Percentiles rank a stretch among this genome's conserved stretches.
These are phyloP conservation scores for Ascoidea rubescens DNA, from an alignment of 805 yeast genomes.

Conservation along the genomic window DNA sequence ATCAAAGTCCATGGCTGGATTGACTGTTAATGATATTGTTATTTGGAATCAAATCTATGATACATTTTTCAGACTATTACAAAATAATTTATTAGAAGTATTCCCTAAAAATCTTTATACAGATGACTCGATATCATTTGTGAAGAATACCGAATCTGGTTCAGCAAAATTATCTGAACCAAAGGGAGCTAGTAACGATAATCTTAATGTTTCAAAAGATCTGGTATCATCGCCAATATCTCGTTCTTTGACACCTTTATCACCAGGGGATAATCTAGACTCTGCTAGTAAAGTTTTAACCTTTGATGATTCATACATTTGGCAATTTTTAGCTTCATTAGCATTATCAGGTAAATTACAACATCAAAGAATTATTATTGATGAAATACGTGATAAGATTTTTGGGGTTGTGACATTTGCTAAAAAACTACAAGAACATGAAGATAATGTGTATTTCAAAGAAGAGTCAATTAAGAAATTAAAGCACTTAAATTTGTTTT, in stretches of 20 bases:
- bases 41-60: slow-evolving; percentile 78
- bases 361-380: slow-evolving; percentile 88
- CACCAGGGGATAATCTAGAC: slow-evolving; percentile 4
- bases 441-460: slow-evolving; percentile 18
- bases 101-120: slow-evolving; percentile 26
- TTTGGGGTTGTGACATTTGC: slow-evolving; percentile 79
- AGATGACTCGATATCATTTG: slow-evolving; percentile 1
- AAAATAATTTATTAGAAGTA: slow-evolving; percentile 59
- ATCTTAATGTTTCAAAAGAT: neutral
- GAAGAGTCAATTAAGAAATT: slow-evolving; percentile 47
- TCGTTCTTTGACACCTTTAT: slow-evolving; percentile 7
- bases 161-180: neutral
- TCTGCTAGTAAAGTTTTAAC: slow-evolving; percentile 17
- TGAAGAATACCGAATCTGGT: neutral
- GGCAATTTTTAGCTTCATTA: slow-evolving; percentile 94
- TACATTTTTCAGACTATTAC: slow-evolving; percentile 63
- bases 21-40: slow-evolving; percentile 28
- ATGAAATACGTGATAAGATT: slow-evolving; percentile 85
- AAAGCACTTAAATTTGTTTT: slow-evolving; percentile 75
- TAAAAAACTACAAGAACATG: slow-evolving; percentile 26
- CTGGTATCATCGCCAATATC: slow-evolving; percentile 8
- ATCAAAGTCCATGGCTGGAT: neutral
- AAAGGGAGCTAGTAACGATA: neutral
- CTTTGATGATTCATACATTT: slow-evolving; percentile 68
- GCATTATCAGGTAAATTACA: slow-evolving; percentile 82